Conservation (phyloP, 345 rosid genomes). For the Rubroshorea leprosula region DNA sequence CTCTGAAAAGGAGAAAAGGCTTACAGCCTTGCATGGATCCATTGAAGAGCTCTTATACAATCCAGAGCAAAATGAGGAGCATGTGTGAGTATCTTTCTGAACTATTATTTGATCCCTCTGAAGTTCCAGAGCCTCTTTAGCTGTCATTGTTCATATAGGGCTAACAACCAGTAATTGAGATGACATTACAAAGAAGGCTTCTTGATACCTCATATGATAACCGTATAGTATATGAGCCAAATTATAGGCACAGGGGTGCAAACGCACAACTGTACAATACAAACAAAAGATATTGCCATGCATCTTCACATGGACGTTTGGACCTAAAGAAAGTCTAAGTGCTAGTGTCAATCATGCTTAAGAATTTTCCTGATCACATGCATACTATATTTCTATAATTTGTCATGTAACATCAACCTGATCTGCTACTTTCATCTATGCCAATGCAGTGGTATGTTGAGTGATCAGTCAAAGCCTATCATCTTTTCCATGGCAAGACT, state of each 20-base stretch:
- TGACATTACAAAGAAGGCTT: not conserved
- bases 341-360: not conserved
- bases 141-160: not conserved
- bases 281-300: not conserved
- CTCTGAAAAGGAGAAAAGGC: constrained; percentile 43
- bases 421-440: constrained; percentile 9
- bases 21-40: constrained; percentile 41
- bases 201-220: not conserved
- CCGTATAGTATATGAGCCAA: not conserved
- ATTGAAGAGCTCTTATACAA: constrained; percentile 44
- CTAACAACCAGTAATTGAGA: no score
- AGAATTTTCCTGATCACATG: not conserved
- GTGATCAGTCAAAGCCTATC: constrained; percentile 43
- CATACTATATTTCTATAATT: not conserved
- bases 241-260: not conserved
- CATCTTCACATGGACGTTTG: not conserved
- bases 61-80: constrained; percentile 43
- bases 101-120: not conserved
- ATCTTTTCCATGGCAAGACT: constrained; percentile 70
- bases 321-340: not conserved
- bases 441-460: constrained; percentile 35
- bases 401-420: constrained; percentile 1
- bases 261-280: no score
- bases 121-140: not conserved
- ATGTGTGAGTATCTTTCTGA: constrained; percentile 39